Evolutionary conservation across 345 rosid genomes (phyloP).

Genomic region (Tarenaya hassleriana): DNA sequence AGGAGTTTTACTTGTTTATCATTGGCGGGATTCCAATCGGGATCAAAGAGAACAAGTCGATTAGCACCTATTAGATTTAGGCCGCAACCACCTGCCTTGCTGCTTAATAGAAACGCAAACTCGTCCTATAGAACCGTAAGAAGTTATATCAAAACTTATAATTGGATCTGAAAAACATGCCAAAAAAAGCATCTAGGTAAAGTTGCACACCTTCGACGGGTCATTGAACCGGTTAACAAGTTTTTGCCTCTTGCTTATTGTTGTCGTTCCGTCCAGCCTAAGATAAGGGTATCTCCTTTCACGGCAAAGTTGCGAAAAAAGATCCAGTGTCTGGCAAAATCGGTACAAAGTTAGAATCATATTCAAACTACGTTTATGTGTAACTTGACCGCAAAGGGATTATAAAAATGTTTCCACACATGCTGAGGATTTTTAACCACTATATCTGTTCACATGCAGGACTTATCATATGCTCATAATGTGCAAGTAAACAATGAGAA

Average conservation of each 20-base stretch:
- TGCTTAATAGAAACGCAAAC: slow-evolving; percentile 93
- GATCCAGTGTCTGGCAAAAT: slow-evolving; percentile 79
- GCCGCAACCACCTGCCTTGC: slow-evolving; percentile 99
- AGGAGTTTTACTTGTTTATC: slow-evolving; percentile 76
- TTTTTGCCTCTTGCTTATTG: slow-evolving; percentile 94
- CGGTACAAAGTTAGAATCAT: slow-evolving; percentile 18
- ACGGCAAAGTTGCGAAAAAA: slow-evolving; percentile 91
- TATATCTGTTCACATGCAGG: slow-evolving; percentile 6
- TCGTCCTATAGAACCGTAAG: slow-evolving; percentile 57
- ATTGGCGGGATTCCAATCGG: slow-evolving; percentile 99
- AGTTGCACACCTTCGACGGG: slow-evolving; percentile 52
- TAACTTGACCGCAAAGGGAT: not conserved
- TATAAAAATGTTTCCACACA: no score
- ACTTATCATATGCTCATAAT: slow-evolving; percentile 11
- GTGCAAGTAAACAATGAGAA: slow-evolving; percentile 15
- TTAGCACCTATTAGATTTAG: slow-evolving; percentile 93
- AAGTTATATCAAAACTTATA: slow-evolving; percentile 13
- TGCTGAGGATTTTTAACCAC: no score
- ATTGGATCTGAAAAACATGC: slow-evolving; percentile 6
- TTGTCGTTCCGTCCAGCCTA: slow-evolving; percentile 91
- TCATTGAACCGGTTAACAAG: slow-evolving; percentile 88
- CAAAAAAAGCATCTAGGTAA: slow-evolving; percentile 4
- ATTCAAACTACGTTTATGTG: slow-evolving; percentile 8
- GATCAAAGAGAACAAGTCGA: slow-evolving; percentile 92
- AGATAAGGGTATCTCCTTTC: slow-evolving; percentile 93